A percentile compares a stretch with the other conserved stretches of the same genome.
Conservation (phyloP, 768 basidiomycete species). For the Mycena alexandri region DNA sequence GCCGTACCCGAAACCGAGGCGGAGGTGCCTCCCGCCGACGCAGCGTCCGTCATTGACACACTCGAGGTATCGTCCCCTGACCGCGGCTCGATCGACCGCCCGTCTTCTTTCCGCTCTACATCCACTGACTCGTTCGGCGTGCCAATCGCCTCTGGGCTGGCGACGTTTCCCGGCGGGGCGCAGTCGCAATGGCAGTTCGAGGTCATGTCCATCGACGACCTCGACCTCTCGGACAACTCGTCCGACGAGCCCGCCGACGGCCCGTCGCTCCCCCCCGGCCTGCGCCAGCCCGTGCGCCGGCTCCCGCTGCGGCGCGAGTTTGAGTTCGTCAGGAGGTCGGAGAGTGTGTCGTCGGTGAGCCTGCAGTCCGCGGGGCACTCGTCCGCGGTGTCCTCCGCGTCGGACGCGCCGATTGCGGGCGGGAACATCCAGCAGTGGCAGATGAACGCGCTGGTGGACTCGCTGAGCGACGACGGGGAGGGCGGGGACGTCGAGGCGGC, state of each 20-base stretch:
- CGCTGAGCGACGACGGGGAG: slow-evolving; percentile 79
- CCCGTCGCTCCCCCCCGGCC: slow-evolving; percentile 62
- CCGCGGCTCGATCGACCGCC: slow-evolving; percentile 42
- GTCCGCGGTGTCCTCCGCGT: slow-evolving; percentile 56
- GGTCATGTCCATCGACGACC: slow-evolving; percentile 82
- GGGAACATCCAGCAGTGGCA: slow-evolving; percentile 84
- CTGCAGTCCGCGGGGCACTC: slow-evolving; percentile 68
- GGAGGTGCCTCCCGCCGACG: slow-evolving; percentile 1
- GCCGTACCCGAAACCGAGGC: background rate
- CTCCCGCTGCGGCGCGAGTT: slow-evolving; percentile 85
- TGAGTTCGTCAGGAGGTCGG: slow-evolving; percentile 81
- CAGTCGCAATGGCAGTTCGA: slow-evolving; percentile 73
- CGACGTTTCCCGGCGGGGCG: slow-evolving; percentile 52
- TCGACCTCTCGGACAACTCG: slow-evolving; percentile 84
- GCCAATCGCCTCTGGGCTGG: slow-evolving; percentile 52
- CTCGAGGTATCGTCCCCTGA: slow-evolving; percentile 22
- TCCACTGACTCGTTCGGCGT: slow-evolving; percentile 68
- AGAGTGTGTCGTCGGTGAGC: slow-evolving; percentile 85
- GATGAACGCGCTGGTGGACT: slow-evolving; percentile 81
- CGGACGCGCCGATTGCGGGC: slow-evolving; percentile 53
- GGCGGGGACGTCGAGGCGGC: slow-evolving; percentile 88
- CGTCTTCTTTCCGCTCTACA: slow-evolving; percentile 52
- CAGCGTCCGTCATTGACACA: slow-evolving; percentile 19
- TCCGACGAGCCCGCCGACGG: slow-evolving; percentile 62
- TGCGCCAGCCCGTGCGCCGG: slow-evolving; percentile 66